phyloP scores from a whole-genome alignment of 73 alveolate genomes.

The Paramecium tetraurelia region DNA sequence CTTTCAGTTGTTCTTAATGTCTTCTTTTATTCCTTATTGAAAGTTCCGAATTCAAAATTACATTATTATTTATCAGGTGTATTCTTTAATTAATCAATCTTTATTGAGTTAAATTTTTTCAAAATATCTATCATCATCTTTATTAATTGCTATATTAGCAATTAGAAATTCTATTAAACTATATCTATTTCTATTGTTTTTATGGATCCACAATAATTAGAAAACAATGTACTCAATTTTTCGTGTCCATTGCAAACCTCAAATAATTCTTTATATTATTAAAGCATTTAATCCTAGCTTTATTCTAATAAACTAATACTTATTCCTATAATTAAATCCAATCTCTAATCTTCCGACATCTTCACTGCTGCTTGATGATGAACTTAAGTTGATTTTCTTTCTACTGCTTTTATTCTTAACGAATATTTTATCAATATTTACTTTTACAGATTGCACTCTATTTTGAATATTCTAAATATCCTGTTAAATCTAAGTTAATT shows the following conservation, averaged over 20 bases:
- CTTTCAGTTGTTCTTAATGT: background rate
- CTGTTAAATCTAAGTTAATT: background rate
- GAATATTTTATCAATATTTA: background rate
- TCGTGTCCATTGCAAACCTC: background rate
- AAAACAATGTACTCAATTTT: background rate
- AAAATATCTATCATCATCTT: constrained; percentile 10
- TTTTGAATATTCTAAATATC: background rate
- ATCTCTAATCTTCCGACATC: background rate
- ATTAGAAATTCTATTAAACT: background rate
- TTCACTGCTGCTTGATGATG: background rate
- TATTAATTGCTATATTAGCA: background rate
- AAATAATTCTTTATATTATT: background rate
- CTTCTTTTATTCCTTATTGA: background rate
- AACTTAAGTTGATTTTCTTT: background rate
- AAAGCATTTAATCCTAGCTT: background rate
- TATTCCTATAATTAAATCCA: background rate
- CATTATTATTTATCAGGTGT: constrained; percentile 2
- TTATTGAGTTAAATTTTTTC: background rate
- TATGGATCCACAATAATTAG: background rate
- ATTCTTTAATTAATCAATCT: background rate
- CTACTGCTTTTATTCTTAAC: background rate
- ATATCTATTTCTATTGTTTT: background rate
- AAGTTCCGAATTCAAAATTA: constrained; percentile 30
- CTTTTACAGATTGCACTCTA: background rate
- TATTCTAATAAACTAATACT: background rate